A percentile compares a stretch with the other conserved stretches of the same genome.
phyloP scores from a whole-genome alignment of 441 rosid genomes.

The Bruguiera hainesii region DNA sequence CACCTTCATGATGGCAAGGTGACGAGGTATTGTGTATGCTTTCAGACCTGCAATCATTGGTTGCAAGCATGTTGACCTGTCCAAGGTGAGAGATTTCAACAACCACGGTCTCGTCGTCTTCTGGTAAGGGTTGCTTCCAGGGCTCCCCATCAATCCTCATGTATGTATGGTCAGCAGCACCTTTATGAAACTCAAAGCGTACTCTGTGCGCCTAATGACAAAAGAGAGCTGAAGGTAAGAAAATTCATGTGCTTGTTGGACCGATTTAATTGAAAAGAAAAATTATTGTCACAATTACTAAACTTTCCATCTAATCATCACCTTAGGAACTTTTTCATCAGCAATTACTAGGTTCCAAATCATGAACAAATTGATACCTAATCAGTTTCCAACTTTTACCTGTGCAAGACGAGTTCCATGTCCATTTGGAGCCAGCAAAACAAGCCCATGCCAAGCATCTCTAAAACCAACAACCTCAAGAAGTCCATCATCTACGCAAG shows the following conservation, averaged over 20 bases:
- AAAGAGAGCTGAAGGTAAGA: neutral
- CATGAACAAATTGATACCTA: no score
- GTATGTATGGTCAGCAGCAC: slow-evolving; percentile 67
- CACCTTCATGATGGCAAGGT: slow-evolving; percentile 28
- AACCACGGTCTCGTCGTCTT: slow-evolving; percentile 65
- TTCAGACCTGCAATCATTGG: slow-evolving; percentile 61
- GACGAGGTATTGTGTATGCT: slow-evolving; percentile 45
- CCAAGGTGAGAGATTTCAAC: slow-evolving; percentile 89
- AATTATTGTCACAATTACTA: no score
- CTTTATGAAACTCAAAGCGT: slow-evolving; percentile 80
- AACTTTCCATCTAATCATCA: no score
- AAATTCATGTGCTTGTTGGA: neutral
- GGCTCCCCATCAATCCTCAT: slow-evolving; percentile 99
- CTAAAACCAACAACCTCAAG: slow-evolving; percentile 93
- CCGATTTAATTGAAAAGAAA: neutral
- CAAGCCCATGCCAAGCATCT: slow-evolving; percentile 98
- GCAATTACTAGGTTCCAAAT: no score
- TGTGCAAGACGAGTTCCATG: slow-evolving; percentile 97
- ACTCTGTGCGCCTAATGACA: slow-evolving; percentile 61
- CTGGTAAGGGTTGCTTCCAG: slow-evolving; percentile 92
- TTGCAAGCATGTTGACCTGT: slow-evolving; percentile 89
- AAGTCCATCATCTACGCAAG: slow-evolving; percentile 84
- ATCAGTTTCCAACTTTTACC: slow-evolving; percentile 32
- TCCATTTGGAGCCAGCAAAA: slow-evolving; percentile 79
- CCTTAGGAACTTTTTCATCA: no score